phyloP scores from a whole-genome alignment of 139 green algal genomes.

The Spirogloea muscicola region DNA sequence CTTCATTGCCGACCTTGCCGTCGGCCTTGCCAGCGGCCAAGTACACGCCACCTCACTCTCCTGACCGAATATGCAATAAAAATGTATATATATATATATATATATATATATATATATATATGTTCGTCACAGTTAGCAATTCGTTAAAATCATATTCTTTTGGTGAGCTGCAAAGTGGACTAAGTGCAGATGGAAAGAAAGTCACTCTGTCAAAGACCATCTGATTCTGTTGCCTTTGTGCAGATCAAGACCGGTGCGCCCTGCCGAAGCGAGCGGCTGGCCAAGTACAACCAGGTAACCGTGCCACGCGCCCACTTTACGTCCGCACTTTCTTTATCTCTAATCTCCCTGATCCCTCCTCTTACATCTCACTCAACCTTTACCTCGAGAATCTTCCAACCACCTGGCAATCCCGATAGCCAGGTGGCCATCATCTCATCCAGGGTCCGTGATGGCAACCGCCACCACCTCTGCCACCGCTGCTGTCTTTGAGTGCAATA shows the following conservation, averaged over 20 bases:
- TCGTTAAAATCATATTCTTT: too few species aligned
- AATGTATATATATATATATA: too few species aligned
- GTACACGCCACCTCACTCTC: not conserved
- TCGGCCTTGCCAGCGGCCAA: conserved; percentile 78
- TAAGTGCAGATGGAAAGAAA: too few species aligned
- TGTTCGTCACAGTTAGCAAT: too few species aligned
- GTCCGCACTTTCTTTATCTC: not conserved
- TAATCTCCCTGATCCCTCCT: too few species aligned
- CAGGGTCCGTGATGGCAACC: not conserved
- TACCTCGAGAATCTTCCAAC: not conserved
- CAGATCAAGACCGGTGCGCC: conserved; percentile 99
- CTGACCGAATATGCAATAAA: not conserved
- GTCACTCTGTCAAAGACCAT: not conserved
- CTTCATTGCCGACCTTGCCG: conserved; percentile 97
- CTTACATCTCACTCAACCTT: too few species aligned
- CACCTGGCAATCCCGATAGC: not conserved
- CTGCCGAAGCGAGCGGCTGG: conserved; percentile 88
- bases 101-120: too few species aligned
- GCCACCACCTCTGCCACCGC: not conserved
- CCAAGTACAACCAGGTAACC: conserved; percentile 99
- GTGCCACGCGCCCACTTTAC: not conserved
- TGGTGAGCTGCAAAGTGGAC: too few species aligned
- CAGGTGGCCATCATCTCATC: not conserved
- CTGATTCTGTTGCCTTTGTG: conserved; percentile 20
- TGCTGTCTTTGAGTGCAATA: not conserved